Evolutionary conservation across 2,329 filamentous ascomycete genomes (phyloP).

Genomic region (Cladophialophora chaetospira): DNA sequence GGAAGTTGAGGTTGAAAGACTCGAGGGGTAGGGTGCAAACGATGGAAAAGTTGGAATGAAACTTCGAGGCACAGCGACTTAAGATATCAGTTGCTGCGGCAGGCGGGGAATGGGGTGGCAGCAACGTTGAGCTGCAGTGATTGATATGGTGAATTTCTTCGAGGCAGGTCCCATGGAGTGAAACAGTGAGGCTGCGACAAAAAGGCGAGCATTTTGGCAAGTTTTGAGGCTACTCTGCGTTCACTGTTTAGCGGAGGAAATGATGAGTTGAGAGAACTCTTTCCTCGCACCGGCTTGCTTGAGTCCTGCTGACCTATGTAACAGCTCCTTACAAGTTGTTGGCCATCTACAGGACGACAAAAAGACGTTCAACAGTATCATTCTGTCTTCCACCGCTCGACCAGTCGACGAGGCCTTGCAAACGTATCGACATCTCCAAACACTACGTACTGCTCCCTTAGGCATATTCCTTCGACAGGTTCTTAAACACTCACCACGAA

Average conservation of each 20-base stretch:
- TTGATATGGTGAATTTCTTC: background rate
- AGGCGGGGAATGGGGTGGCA: no score
- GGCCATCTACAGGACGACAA: no score
- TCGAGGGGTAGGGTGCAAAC: background rate
- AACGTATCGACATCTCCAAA: no score
- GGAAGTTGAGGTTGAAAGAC: background rate
- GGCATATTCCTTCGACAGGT: no score
- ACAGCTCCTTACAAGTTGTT: no score
- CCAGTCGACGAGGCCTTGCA: no score
- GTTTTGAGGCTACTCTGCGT: background rate
- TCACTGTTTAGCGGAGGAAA: background rate
- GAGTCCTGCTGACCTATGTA: no score
- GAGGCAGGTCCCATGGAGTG: background rate
- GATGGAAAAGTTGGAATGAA: background rate
- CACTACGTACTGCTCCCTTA: no score
- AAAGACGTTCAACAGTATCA: no score
- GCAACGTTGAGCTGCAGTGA: no score
- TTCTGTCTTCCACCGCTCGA: no score
- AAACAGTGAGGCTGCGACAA: background rate
- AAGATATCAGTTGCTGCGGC: background rate
- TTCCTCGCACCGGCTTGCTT: background rate
- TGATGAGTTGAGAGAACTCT: background rate
- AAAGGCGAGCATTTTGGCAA: background rate
- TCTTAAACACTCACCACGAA: no score
- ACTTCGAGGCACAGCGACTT: background rate